Conservation (phyloP, 2,329 filamentous ascomycete genomes). For the Fusarium camptoceras region DNA sequence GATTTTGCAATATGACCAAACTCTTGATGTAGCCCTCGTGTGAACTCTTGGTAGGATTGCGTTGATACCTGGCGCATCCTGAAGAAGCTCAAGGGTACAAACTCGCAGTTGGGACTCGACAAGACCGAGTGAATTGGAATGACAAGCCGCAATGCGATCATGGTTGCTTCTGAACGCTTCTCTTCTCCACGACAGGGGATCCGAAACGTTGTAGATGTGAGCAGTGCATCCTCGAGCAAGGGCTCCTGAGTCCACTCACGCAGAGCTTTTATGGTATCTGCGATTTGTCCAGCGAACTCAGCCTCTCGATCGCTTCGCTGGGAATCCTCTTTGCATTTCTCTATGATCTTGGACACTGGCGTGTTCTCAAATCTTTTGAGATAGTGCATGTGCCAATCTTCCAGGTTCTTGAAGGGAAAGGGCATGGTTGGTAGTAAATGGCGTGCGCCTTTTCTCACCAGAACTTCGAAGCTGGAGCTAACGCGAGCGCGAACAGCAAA, state of each 20-base stretch:
- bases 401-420: constrained; percentile 64
- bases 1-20: constrained; percentile 62
- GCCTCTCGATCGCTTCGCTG: constrained; percentile 53
- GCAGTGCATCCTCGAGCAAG: constrained; percentile 59
- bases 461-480: constrained; percentile 70
- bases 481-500: constrained; percentile 68
- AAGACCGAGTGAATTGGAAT: constrained; percentile 70
- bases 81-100: constrained; percentile 73
- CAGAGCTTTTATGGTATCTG: constrained; percentile 56
- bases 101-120: constrained; percentile 64
- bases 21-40: constrained; percentile 70
- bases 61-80: constrained; percentile 73
- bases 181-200: constrained; percentile 53
- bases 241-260: constrained; percentile 57
- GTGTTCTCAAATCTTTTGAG: constrained; percentile 62
- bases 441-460: constrained; percentile 66
- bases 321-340: constrained; percentile 52
- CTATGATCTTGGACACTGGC: constrained; percentile 50
- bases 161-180: constrained; percentile 39
- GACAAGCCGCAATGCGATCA: constrained; percentile 70
- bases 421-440: constrained; percentile 71
- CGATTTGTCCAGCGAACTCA: constrained; percentile 60
- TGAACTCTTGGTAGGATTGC: constrained; percentile 69
- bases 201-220: constrained; percentile 57
- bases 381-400: constrained; percentile 66